phyloP scores from a whole-genome alignment of 179 eudicot species.

The Silene vulgaris region DNA sequence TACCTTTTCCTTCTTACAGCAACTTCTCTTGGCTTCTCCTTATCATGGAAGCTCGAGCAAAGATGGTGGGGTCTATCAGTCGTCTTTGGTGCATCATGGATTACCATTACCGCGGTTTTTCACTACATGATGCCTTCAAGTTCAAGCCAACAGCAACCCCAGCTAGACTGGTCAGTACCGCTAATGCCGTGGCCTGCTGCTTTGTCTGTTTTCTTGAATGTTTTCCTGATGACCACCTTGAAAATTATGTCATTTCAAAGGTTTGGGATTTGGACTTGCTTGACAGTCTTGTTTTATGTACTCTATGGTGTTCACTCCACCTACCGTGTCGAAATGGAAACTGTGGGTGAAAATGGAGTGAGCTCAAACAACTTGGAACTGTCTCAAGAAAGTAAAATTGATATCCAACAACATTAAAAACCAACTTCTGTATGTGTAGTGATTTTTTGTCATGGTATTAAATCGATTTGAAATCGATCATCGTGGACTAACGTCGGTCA shows the following conservation, averaged over 20 bases:
- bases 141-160: slow-evolving; percentile 16
- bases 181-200: slow-evolving; percentile 84
- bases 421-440: too few relatives aligned
- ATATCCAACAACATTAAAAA: slow-evolving; percentile 17
- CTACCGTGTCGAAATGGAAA: slow-evolving; percentile 42
- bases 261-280: slow-evolving; percentile 58
- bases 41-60: slow-evolving; percentile 49
- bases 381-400: slow-evolving; percentile 29
- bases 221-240: slow-evolving; percentile 59
- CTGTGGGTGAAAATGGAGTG: slow-evolving; percentile 28
- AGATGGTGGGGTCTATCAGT: slow-evolving; percentile 39
- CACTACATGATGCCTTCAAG: slow-evolving; percentile 32
- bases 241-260: slow-evolving; percentile 43
- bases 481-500: neutral
- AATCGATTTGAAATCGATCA: neutral
- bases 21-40: slow-evolving; percentile 52
- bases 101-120: slow-evolving; percentile 46
- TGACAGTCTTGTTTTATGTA: slow-evolving; percentile 52
- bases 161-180: slow-evolving; percentile 50
- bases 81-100: slow-evolving; percentile 30
- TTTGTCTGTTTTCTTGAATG: slow-evolving; percentile 52
- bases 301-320: slow-evolving; percentile 73
- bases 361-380: slow-evolving; percentile 21
- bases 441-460: too few relatives aligned
- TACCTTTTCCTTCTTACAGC: slow-evolving; percentile 50